Percentiles rank a stretch among this genome's conserved stretches.
phyloP scores from a whole-genome alignment of 306 rosid genomes.

The Styphnolobium japonicum region DNA sequence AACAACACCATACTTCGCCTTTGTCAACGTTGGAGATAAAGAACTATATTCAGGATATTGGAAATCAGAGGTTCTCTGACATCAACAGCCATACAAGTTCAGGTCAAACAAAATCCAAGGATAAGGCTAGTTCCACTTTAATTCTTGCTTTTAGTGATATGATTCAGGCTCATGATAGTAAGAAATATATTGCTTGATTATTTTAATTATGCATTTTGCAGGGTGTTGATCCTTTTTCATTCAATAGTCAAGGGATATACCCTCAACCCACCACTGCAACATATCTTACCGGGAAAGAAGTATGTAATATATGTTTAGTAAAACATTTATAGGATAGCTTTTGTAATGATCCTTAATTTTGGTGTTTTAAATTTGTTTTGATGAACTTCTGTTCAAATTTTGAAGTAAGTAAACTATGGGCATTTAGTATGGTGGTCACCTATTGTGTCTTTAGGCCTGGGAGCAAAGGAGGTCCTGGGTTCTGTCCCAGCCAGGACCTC shows the following conservation, averaged over 20 bases:
- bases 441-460: background rate
- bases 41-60: constrained; percentile 70
- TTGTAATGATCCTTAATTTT: background rate
- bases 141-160: background rate
- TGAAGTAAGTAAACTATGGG: background rate
- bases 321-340: background rate
- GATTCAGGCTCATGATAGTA: constrained; percentile 2
- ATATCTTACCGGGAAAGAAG: constrained; percentile 73
- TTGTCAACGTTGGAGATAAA: constrained; percentile 74
- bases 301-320: constrained; percentile 35
- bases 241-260: constrained; percentile 79
- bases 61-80: constrained; percentile 74
- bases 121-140: constrained; percentile 67
- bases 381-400: background rate
- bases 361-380: background rate
- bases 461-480: background rate
- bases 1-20: constrained; percentile 76
- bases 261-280: constrained; percentile 77
- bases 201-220: constrained; percentile 28
- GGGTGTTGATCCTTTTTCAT: constrained; percentile 71
- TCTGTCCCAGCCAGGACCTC: background rate
- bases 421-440: background rate
- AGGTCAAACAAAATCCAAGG: constrained; percentile 63
- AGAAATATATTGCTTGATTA: background rate
- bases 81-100: constrained; percentile 50